Percentiles rank a stretch among this genome's conserved stretches.
These are phyloP conservation scores for Ceriops zippeliana DNA, from an alignment of 345 rosid genomes.

Conservation along the genomic window DNA sequence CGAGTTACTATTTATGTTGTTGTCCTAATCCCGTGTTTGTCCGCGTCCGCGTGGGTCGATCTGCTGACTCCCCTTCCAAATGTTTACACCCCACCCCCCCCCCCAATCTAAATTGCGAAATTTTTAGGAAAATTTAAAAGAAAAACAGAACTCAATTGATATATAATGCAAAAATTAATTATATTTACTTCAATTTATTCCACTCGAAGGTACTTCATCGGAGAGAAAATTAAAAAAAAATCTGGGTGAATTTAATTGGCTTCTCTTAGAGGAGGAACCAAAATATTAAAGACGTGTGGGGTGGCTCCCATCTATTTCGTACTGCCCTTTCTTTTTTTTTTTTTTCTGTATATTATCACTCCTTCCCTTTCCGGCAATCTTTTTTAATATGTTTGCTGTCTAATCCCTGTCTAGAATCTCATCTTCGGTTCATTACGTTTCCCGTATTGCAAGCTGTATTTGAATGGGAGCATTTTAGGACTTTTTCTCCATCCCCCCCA, in stretches of 20 bases:
- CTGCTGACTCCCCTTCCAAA: no score
- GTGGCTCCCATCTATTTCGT: conserved; percentile 48
- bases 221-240: no score
- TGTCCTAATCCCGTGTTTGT: no score
- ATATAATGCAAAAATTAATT: neutral
- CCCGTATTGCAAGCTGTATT: conserved; percentile 42
- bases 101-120: no score
- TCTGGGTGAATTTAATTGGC: neutral
- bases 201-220: neutral
- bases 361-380: conserved; percentile 9
- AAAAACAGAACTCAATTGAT: neutral
- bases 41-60: no score
- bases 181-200: neutral
- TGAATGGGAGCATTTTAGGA: conserved; percentile 26
- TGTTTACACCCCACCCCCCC: no score
- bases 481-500: neutral
- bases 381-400: neutral
- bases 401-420: neutral
- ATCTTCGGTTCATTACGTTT: conserved; percentile 10
- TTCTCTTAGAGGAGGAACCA: conserved; percentile 15
- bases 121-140: neutral
- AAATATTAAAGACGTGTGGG: conserved; percentile 57
- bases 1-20: neutral
- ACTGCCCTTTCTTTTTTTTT: neutral
- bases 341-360: conserved; percentile 11